A percentile compares a stretch with the other conserved stretches of the same genome.
phyloP scores from a whole-genome alignment of 139 green algal genomes.

The Chlamydomonas sp. region DNA sequence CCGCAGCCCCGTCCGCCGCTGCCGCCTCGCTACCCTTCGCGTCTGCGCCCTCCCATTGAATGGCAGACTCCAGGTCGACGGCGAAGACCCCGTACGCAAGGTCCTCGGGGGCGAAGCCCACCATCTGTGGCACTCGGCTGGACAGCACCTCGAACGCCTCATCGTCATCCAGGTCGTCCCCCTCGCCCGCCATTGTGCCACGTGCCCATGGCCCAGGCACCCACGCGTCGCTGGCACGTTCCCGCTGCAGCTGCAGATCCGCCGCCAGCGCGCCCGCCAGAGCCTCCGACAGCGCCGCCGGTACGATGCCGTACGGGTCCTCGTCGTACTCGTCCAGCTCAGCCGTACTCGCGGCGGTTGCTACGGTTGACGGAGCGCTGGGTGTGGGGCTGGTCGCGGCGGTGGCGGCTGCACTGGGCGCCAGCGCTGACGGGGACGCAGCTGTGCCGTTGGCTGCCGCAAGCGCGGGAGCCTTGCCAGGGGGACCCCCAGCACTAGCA shows the following conservation, averaged over 20 bases:
- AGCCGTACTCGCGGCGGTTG: too few relatives aligned
- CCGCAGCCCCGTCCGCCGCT: neutral
- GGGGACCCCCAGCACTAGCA: too few relatives aligned
- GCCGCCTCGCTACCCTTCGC: neutral
- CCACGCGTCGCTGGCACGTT: neutral
- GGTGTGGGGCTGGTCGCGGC: too few relatives aligned
- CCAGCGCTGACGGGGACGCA: too few relatives aligned
- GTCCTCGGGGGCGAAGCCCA: conserved; percentile 12
- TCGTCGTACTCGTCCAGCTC: neutral
- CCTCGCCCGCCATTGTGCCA: neutral
- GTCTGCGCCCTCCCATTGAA: conserved; percentile 9
- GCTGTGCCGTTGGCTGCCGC: too few relatives aligned
- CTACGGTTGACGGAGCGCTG: too few relatives aligned
- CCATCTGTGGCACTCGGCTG: neutral
- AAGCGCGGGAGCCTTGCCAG: too few relatives aligned
- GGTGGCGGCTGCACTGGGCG: too few relatives aligned
- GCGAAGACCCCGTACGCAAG: conserved; percentile 13
- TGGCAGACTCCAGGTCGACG: conserved; percentile 16
- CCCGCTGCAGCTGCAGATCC: conserved; percentile 7
- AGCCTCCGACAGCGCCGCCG: neutral
- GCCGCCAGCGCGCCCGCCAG: conserved; percentile 19
- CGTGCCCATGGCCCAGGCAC: neutral
- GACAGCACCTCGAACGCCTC: neutral
- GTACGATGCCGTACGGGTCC: conserved; percentile 18
- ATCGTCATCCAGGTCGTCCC: conserved; percentile 9